Conservation (phyloP, 768 basidiomycete genomes). For the Dendrothele bispora region DNA sequence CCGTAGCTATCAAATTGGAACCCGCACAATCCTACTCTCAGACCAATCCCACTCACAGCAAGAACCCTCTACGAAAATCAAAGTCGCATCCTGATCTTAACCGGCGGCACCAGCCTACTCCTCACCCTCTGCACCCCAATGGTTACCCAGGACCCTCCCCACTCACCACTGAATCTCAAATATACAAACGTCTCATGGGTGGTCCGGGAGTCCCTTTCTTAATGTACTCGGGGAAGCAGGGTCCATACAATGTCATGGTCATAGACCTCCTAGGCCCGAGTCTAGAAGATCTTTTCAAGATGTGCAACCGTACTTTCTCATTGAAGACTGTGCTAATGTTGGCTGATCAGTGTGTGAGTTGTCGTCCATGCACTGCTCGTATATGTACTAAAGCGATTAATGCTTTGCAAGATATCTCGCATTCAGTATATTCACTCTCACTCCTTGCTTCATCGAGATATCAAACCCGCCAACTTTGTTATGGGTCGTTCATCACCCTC, state of each 20-base stretch:
- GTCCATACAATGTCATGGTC: constrained; percentile 96
- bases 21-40: constrained; percentile 44
- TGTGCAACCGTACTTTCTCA: constrained; percentile 88
- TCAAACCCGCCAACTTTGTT: constrained; percentile 99
- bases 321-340: constrained; percentile 93
- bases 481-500: constrained; percentile 69
- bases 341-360: constrained; percentile 88
- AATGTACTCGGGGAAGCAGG: constrained; percentile 88
- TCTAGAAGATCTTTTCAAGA: constrained; percentile 83
- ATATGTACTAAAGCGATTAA: constrained; percentile 2
- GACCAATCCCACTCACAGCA: constrained; percentile 6
- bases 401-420: constrained; percentile 72
- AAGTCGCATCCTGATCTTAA: constrained; percentile 7
- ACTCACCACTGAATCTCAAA: constrained; percentile 85
- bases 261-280: constrained; percentile 94
- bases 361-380: not conserved
- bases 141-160: constrained; percentile 12
- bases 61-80: not conserved
- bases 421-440: constrained; percentile 96
- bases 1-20: constrained; percentile 83
- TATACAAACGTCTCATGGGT: constrained; percentile 89
- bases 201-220: constrained; percentile 90
- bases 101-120: not conserved
- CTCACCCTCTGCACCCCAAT: no score
- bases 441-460: constrained; percentile 93